A percentile compares a stretch with the other conserved stretches of the same genome.
phyloP scores from a whole-genome alignment of 2,329 filamentous ascomycete species.

The Parastagonospora nodorum region DNA sequence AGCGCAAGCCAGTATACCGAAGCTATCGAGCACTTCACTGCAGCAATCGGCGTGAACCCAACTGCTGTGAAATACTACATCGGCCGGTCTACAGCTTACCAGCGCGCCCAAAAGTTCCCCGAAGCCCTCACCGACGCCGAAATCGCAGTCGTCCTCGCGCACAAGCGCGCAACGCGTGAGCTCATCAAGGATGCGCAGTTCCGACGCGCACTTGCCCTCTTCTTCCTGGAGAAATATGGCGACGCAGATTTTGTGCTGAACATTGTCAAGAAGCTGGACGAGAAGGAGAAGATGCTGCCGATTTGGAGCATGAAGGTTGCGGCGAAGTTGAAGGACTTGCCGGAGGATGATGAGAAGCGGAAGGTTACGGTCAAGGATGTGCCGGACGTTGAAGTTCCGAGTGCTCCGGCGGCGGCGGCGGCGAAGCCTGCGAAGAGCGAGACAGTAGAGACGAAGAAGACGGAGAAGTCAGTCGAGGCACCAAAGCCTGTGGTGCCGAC shows the following conservation, averaged over 20 bases:
- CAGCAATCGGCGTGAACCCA: conserved; percentile 68
- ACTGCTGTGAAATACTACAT: conserved; percentile 79
- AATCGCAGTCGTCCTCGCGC: conserved; percentile 63
- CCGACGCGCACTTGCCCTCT: conserved; percentile 75
- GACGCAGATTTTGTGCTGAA: conserved; percentile 75
- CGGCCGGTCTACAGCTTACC: conserved; percentile 78
- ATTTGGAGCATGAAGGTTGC: conserved; percentile 65
- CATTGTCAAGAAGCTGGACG: conserved; percentile 59
- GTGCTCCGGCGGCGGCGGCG: conserved; percentile 30
- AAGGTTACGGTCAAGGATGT: conserved; percentile 52
- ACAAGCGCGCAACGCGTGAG: conserved; percentile 75
- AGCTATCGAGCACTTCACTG: conserved; percentile 68
- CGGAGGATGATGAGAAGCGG: conserved; percentile 55
- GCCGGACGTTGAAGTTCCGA: conserved; percentile 56
- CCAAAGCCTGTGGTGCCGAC: conserved; percentile 44
- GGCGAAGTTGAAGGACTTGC: conserved; percentile 56
- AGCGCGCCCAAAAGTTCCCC: conserved; percentile 60
- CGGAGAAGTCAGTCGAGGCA: conserved; percentile 18
- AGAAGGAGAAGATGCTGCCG: conserved; percentile 57
- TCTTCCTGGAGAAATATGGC: conserved; percentile 70
- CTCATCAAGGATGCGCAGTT: conserved; percentile 82
- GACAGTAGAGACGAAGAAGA: neutral
- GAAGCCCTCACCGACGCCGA: conserved; percentile 57
- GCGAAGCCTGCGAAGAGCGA: conserved; percentile 13
- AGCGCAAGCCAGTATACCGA: conserved; percentile 65